Evolutionary conservation across 257 asterid species (phyloP), one percentile per base, ranked within the genome.

Genomic region (Cordia subcordata): DNA sequence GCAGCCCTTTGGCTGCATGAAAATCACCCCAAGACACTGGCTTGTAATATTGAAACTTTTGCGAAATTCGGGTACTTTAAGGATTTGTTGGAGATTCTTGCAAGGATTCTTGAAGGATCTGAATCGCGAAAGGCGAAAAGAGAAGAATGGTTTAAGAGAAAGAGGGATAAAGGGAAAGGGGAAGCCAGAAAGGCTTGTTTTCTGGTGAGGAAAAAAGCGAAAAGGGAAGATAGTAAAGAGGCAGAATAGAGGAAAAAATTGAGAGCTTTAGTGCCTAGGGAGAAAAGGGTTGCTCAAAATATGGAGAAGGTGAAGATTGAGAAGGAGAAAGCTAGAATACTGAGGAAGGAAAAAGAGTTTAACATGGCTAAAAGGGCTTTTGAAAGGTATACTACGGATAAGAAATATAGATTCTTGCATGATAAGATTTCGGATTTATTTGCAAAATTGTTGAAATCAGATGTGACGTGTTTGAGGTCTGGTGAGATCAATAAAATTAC

Each of bases 71-170:
- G 78, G 39, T 63, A 73, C n/a, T 73, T 68, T 22, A 73, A 68
- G 37, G 78, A 63, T 64, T 64, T 68, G 37, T 61, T 60, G 55
- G 78, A 73, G 55, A 73, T 73, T 44, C 66, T 73, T 18, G 67
- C 63, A 45, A 68, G 74, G 69, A 35, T 73, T 20, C 63, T 73
- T 20, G 65, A 68, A 46, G 78, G 78, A 4, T 60, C 59, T 13
- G 15, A 18, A 23, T 42, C 62, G 5, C 62, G 78, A 16, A 10
- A 35, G 38, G 17, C 11, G 39, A 63, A 72, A 55, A 49, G 53
- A 15, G 5, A 13, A 13, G 32, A 56, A 45, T 57, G 42, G 54
- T 11, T 62, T 40, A 21, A 0, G 19, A 4, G 2, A 18, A 14
- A 14, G 4, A 11, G 10, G 11, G 51, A 59, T 56, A 40, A 53